A percentile compares a stretch with the other conserved stretches of the same genome.
phyloP scores from a whole-genome alignment of 176 grass and related monocot species.

The Zea luxurians region DNA sequence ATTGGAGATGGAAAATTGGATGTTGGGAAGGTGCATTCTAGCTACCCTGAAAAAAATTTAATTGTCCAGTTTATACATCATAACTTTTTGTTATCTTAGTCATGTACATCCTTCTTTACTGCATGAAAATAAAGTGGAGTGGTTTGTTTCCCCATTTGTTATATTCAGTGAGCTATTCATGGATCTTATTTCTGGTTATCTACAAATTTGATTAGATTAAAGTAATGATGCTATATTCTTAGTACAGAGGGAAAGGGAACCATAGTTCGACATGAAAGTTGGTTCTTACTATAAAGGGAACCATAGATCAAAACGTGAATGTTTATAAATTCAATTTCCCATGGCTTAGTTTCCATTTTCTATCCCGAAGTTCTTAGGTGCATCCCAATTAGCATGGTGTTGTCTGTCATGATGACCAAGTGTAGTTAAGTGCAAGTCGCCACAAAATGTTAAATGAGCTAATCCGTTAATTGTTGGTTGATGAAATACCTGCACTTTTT shows the following conservation, averaged over 20 bases:
- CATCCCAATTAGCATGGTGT: no score
- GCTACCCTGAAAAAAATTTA: conserved; percentile 1
- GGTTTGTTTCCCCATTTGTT: background rate
- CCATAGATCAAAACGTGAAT: no score
- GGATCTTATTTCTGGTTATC: background rate
- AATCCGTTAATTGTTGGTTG: no score
- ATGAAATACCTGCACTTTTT: no score
- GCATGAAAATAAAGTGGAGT: background rate
- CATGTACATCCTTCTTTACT: background rate
- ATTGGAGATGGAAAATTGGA: background rate
- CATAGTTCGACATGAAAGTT: background rate
- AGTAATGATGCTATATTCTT: background rate
- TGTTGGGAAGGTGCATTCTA: background rate
- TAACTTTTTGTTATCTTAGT: background rate
- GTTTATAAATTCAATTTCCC: no score
- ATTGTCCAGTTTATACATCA: background rate
- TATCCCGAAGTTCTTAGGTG: no score
- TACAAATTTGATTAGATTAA: conserved; percentile 28
- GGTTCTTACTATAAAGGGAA: background rate
- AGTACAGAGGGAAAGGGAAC: background rate
- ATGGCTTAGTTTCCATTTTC: no score
- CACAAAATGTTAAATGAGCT: no score
- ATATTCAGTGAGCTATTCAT: background rate
- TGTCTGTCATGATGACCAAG: no score
- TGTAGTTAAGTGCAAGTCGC: no score